Percentiles rank a stretch among this genome's conserved stretches.
Conservation (phyloP, 345 rosid genomes). For the Salix arbutifolia region DNA sequence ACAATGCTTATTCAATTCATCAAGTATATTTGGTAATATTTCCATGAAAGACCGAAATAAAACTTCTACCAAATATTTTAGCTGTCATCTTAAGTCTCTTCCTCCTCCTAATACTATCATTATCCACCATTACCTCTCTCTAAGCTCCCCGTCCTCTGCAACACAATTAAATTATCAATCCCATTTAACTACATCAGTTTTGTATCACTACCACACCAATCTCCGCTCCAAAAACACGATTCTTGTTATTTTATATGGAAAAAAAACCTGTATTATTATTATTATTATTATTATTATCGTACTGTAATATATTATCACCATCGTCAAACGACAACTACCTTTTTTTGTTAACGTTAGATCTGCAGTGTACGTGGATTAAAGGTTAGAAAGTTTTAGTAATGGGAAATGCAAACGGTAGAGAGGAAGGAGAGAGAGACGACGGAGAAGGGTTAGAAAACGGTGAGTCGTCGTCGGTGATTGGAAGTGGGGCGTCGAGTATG, state of each 20-base stretch:
- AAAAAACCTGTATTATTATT: background rate
- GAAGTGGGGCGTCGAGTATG: background rate
- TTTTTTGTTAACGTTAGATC: background rate
- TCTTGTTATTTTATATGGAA: background rate
- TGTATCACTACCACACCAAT: no score
- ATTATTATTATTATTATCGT: background rate
- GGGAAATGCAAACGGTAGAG: conserved; percentile 87
- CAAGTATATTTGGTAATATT: no score
- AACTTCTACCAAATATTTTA: no score
- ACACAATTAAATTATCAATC: no score
- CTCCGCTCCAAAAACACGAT: background rate
- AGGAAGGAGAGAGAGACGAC: conserved; percentile 41
- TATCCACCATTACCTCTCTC: no score
- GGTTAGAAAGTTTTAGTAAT: conserved; percentile 24
- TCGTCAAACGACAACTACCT: background rate
- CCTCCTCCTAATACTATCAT: no score
- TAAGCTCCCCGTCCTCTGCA: no score
- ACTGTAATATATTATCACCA: background rate
- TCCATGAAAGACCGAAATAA: no score
- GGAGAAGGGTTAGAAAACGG: conserved; percentile 28
- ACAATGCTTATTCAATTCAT: no score
- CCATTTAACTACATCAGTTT: no score
- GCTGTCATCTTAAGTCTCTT: no score
- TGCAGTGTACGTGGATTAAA: background rate
- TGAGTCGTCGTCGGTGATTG: background rate